phyloP scores from a whole-genome alignment of 345 rosid genomes.

The Camelina neglecta region DNA sequence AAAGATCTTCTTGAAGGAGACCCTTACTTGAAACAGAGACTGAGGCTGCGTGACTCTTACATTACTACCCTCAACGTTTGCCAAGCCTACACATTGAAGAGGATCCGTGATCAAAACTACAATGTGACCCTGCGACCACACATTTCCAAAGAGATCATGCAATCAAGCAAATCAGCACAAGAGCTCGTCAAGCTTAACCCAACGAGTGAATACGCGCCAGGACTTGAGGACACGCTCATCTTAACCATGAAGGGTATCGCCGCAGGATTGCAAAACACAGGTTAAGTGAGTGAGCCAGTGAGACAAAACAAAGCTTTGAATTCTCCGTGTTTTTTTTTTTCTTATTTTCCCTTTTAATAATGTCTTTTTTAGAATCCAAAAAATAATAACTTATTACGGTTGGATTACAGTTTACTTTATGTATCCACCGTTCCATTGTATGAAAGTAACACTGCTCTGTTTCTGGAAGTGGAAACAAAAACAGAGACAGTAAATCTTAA shows the following conservation, averaged over 20 bases:
- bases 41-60: slow-evolving; percentile 89
- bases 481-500: slow-evolving; percentile 33
- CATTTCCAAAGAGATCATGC: slow-evolving; percentile 78
- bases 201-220: slow-evolving; percentile 84
- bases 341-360: background rate
- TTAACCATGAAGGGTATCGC: slow-evolving; percentile 99
- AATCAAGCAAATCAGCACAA: slow-evolving; percentile 70
- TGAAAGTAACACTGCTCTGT: slow-evolving; percentile 34
- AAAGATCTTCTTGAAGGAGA: slow-evolving; percentile 96
- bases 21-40: slow-evolving; percentile 93
- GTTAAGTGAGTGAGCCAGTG: slow-evolving; percentile 48
- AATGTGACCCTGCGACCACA: slow-evolving; percentile 76
- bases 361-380: slow-evolving; percentile 17
- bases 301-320: slow-evolving; percentile 6
- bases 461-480: slow-evolving; percentile 38
- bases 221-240: slow-evolving; percentile 97
- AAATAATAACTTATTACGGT: slow-evolving; percentile 38
- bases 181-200: slow-evolving; percentile 86
- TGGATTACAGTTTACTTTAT: slow-evolving; percentile 44
- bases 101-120: slow-evolving; percentile 86
- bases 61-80: slow-evolving; percentile 94
- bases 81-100: slow-evolving; percentile 94
- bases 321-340: background rate
- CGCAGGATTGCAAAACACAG: slow-evolving; percentile 95
- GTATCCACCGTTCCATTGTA: slow-evolving; percentile 46